Conservation (phyloP, 2,329 filamentous ascomycete species). For the Thielaviopsis ethacetica region DNA sequence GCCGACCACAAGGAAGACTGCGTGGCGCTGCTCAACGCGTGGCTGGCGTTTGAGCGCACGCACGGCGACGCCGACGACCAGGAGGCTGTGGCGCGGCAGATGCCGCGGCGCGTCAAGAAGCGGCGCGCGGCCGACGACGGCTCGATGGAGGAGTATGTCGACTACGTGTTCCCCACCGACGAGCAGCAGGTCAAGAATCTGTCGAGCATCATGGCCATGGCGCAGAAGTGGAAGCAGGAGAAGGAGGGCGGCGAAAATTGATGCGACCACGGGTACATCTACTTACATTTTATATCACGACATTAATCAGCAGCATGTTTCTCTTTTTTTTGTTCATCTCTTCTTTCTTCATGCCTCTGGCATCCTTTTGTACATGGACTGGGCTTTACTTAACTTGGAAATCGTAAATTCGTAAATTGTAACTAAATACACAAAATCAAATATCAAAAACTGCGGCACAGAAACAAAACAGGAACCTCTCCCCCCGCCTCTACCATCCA, state of each 20-base stretch:
- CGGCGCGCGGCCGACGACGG: slow-evolving; percentile 82
- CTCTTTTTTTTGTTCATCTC: not conserved
- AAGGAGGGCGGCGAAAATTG: slow-evolving; percentile 20
- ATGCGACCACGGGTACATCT: not conserved
- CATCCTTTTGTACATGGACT: not conserved
- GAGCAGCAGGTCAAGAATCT: slow-evolving; percentile 73
- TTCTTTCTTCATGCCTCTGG: not conserved
- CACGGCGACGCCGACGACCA: slow-evolving; percentile 63
- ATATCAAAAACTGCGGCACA: not conserved
- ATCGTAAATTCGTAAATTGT: not conserved
- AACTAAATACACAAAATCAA: not conserved
- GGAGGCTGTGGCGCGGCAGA: slow-evolving; percentile 74
- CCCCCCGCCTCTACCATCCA: slow-evolving; percentile 18
- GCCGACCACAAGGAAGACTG: slow-evolving; percentile 84
- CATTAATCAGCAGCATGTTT: not conserved
- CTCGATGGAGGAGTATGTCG: slow-evolving; percentile 88
- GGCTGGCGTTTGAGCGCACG: slow-evolving; percentile 79
- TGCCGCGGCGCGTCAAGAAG: slow-evolving; percentile 89
- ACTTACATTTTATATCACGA: not conserved
- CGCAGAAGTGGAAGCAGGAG: slow-evolving; percentile 72
- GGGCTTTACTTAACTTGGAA: not conserved
- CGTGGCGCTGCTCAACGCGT: slow-evolving; percentile 80
- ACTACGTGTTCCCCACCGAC: slow-evolving; percentile 94
- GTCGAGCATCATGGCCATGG: slow-evolving; percentile 69
- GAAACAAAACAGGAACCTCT: not conserved